phyloP scores from a whole-genome alignment of 768 basidiomycete species.

The Sarcomyxa edulis region DNA sequence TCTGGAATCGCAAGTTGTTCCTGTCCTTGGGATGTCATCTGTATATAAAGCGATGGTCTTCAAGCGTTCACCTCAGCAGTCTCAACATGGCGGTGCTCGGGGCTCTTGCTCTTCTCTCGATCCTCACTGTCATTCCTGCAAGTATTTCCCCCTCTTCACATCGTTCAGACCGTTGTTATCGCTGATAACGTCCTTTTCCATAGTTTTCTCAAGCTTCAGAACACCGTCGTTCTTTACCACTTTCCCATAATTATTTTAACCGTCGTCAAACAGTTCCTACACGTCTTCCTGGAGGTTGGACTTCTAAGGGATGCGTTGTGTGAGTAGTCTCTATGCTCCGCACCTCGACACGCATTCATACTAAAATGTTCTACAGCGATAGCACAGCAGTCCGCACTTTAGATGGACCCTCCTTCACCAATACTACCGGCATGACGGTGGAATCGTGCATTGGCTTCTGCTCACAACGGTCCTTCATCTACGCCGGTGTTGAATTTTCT shows the following conservation, averaged over 20 bases:
- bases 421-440: constrained; percentile 55
- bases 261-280: constrained; percentile 36
- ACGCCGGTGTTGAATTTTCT: constrained; percentile 64
- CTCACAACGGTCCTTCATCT: constrained; percentile 42
- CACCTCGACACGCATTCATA: no score
- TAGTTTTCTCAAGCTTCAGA: constrained; percentile 20
- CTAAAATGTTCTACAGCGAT: no score
- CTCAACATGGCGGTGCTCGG: no score
- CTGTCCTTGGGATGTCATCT: no score
- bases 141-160: neutral
- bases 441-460: constrained; percentile 45
- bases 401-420: constrained; percentile 36
- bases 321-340: no score
- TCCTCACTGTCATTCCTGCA: no score
- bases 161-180: constrained; percentile 4
- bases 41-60: no score
- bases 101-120: no score
- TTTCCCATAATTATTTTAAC: constrained; percentile 22
- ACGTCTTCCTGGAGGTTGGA: constrained; percentile 50
- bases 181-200: constrained; percentile 2
- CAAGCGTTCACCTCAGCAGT: no score
- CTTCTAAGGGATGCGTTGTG: constrained; percentile 58
- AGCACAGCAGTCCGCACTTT: constrained; percentile 55
- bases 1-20: no score
- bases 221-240: no score